These are phyloP conservation scores for Nitzschia sp. DNA, from an alignment of 108 stramenopile species.

Conservation along the genomic window DNA sequence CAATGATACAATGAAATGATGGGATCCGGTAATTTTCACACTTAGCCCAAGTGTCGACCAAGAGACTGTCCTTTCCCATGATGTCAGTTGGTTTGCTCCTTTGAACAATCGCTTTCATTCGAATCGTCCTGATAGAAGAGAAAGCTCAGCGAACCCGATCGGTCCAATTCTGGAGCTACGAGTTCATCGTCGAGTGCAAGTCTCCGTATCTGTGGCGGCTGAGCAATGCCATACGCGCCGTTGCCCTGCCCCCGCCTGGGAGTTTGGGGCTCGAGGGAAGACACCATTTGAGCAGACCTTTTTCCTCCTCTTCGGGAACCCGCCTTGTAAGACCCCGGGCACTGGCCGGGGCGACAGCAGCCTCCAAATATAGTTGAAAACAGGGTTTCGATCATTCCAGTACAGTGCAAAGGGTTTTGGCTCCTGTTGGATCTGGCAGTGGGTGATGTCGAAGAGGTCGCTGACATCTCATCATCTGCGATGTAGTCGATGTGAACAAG, in stretches of 20 bases:
- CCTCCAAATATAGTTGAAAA: conserved; percentile 14
- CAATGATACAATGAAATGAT: no score
- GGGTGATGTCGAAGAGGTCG: conserved; percentile 1
- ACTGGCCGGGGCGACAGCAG: conserved; percentile 10
- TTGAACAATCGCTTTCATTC: no score
- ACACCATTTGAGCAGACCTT: no score
- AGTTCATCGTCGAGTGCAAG: conserved; percentile 7
- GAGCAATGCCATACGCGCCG: not conserved
- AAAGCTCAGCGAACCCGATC: conserved; percentile 4
- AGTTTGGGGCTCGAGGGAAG: not conserved
- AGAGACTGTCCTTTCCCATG: no score
- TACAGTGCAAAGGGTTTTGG: not conserved
- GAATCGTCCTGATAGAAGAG: conserved; percentile 2
- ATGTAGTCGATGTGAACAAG: not conserved
- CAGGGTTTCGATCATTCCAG: conserved; percentile 7
- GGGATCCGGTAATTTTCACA: no score
- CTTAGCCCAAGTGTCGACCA: no score
- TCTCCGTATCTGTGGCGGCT: conserved; percentile 14
- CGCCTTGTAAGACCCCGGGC: not conserved
- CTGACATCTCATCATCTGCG: not conserved
- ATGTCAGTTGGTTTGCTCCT: no score
- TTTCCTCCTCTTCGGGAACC: no score
- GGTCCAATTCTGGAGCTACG: not conserved
- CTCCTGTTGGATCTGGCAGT: not conserved
- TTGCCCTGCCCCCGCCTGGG: not conserved